These are phyloP conservation scores for Coemansia furcata DNA, from an alignment of 192 early-diverging fungal genomes.

Conservation along the genomic window DNA sequence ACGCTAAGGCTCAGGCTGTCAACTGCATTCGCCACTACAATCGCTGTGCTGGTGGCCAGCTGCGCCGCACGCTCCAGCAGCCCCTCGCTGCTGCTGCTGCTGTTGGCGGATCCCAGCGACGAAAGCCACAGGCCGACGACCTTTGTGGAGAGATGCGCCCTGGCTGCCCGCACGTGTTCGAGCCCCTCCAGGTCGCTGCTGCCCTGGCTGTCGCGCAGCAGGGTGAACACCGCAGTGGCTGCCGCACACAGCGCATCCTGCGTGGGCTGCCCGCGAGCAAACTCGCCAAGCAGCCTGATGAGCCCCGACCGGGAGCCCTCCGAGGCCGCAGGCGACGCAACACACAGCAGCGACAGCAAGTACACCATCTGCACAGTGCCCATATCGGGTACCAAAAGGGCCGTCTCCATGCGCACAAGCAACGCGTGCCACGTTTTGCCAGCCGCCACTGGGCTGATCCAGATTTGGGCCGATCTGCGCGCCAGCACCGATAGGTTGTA, in stretches of 20 bases:
- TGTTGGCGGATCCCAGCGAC: neutral
- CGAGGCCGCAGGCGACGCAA: constrained; percentile 13
- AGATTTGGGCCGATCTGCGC: constrained; percentile 8
- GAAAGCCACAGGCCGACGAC: constrained; percentile 20
- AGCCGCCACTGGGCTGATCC: constrained; percentile 5
- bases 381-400: neutral
- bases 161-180: neutral
- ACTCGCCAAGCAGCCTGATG: neutral
- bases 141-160: constrained; percentile 2
- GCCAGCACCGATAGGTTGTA: constrained; percentile 18
- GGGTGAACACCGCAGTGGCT: constrained; percentile 19
- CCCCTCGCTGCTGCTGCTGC: neutral
- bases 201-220: constrained; percentile 2
- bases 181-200: neutral
- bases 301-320: constrained; percentile 1
- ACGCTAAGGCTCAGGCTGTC: neutral
- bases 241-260: constrained; percentile 2
- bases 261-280: neutral
- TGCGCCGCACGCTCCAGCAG: constrained; percentile 16
- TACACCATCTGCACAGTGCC: neutral
- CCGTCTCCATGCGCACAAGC: constrained; percentile 2
- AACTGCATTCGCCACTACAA: too few species aligned
- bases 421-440: constrained; percentile 24
- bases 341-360: constrained; percentile 13
- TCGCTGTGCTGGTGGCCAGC: neutral